Percentiles rank a stretch among this genome's conserved stretches.
phyloP scores from a whole-genome alignment of 495 filamentous ascomycete genomes.

The Aspergillus panamensis region DNA sequence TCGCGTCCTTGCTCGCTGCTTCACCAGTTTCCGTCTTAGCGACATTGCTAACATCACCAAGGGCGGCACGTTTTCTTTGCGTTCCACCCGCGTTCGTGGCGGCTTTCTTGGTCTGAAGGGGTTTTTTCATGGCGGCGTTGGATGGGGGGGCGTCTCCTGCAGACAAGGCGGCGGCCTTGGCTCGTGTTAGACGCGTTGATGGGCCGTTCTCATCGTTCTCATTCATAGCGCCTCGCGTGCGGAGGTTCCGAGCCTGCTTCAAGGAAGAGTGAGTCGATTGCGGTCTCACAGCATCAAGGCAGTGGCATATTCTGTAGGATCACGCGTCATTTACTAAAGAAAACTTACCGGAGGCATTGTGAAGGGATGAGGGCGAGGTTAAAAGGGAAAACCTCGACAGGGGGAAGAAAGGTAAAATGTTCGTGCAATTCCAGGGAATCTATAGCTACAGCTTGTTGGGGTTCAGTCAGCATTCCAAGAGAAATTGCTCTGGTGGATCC shows the following conservation, averaged over 20 bases:
- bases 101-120: conserved; percentile 71
- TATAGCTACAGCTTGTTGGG: conserved; percentile 12
- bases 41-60: conserved; percentile 95
- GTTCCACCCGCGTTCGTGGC: conserved; percentile 48
- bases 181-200: conserved; percentile 81
- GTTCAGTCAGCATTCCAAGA: conserved; percentile 43
- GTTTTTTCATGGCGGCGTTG: conserved; percentile 60
- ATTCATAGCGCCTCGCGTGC: conserved; percentile 69
- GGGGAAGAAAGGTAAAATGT: conserved; percentile 27
- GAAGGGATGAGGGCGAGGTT: conserved; percentile 20
- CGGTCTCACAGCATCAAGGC: neutral
- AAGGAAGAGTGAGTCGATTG: conserved; percentile 17
- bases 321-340: conserved; percentile 25
- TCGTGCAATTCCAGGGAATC: conserved; percentile 29
- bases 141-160: conserved; percentile 50
- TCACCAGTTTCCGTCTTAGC: conserved; percentile 68
- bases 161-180: conserved; percentile 77
- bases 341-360: conserved; percentile 47
- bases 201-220: conserved; percentile 90
- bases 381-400: conserved; percentile 29
- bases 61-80: conserved; percentile 66
- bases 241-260: conserved; percentile 51
- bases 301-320: neutral
- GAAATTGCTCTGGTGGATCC: conserved; percentile 38
- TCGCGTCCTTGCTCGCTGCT: conserved; percentile 47